A percentile compares a stretch with the other conserved stretches of the same genome.
phyloP scores from a whole-genome alignment of 1,284 basidiomycete species.

The Ceratobasidium theobromae region DNA sequence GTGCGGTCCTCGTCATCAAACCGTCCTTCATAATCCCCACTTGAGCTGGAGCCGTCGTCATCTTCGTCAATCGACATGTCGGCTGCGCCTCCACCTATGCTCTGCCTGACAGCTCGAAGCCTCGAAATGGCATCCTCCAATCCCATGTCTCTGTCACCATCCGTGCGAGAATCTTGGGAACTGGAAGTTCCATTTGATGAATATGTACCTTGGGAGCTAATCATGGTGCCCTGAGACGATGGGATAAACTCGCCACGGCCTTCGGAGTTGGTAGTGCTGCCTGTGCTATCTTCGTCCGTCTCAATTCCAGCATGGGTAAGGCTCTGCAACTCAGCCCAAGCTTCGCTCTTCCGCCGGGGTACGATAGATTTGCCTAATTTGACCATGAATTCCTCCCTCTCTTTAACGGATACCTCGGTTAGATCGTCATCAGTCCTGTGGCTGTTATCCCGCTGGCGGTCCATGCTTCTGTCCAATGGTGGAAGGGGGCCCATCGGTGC shows the following conservation, averaged over 20 bases:
- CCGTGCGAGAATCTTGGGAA: conserved; percentile 20
- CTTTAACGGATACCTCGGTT: background rate
- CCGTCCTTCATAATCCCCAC: conserved; percentile 14
- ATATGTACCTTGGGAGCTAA: background rate
- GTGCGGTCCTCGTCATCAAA: conserved; percentile 17
- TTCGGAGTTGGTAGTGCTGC: conserved; percentile 12
- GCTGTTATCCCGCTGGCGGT: background rate
- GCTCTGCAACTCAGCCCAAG: conserved; percentile 33
- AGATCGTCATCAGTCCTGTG: background rate
- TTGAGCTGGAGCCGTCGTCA: conserved; percentile 5
- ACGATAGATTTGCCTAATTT: conserved; percentile 21
- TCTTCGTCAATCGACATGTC: conserved; percentile 32
- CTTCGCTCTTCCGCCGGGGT: conserved; percentile 29
- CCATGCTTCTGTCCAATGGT: conserved; percentile 11
- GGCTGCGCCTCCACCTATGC: conserved; percentile 29
- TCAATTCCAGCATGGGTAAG: conserved; percentile 9
- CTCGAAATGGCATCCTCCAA: conserved; percentile 9
- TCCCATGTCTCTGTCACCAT: conserved; percentile 4
- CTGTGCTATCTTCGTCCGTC: conserved; percentile 15
- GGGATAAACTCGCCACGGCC: background rate
- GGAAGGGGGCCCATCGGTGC: conserved; percentile 16
- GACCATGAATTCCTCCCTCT: conserved; percentile 10
- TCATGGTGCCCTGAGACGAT: background rate
- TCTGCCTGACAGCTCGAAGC: conserved; percentile 21
- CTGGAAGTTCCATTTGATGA: background rate